Conservation (phyloP, 768 basidiomycete species). For the Collybia mongolica region DNA sequence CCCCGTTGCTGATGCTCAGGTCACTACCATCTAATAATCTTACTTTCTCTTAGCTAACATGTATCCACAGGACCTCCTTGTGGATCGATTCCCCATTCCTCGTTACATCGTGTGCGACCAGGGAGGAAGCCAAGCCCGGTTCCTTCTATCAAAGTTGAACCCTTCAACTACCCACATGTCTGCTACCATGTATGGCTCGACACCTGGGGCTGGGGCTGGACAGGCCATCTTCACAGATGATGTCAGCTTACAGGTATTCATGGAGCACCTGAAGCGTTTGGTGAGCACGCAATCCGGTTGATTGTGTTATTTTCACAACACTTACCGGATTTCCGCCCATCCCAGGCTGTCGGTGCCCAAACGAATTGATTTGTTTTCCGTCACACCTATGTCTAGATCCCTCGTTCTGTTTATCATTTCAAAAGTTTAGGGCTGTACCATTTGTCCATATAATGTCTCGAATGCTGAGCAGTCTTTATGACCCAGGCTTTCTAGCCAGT, state of each 20-base stretch:
- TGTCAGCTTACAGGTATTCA: constrained; percentile 95
- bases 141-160: constrained; percentile 93
- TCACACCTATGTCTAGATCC: constrained; percentile 11
- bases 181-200: constrained; percentile 83
- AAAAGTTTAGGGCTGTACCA: constrained; percentile 9
- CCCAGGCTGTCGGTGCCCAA: constrained; percentile 66
- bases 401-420: constrained; percentile 6
- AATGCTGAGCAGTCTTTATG: constrained; percentile 10
- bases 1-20: constrained; percentile 88
- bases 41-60: neutral
- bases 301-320: neutral
- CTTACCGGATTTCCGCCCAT: constrained; percentile 7
- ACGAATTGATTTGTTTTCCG: constrained; percentile 43
- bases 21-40: constrained; percentile 23
- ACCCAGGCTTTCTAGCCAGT: no score
- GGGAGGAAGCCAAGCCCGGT: constrained; percentile 97
- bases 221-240: constrained; percentile 99
- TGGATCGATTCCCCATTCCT: constrained; percentile 95
- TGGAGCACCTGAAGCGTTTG: constrained; percentile 95
- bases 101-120: constrained; percentile 98
- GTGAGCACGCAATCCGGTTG: constrained; percentile 39
- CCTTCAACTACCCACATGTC: constrained; percentile 98
- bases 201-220: constrained; percentile 63
- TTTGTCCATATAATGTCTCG: constrained; percentile 1
- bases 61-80: constrained; percentile 74